phyloP scores from a whole-genome alignment of 352 stramenopile genomes.

The Halophytophthora polymorphica region DNA sequence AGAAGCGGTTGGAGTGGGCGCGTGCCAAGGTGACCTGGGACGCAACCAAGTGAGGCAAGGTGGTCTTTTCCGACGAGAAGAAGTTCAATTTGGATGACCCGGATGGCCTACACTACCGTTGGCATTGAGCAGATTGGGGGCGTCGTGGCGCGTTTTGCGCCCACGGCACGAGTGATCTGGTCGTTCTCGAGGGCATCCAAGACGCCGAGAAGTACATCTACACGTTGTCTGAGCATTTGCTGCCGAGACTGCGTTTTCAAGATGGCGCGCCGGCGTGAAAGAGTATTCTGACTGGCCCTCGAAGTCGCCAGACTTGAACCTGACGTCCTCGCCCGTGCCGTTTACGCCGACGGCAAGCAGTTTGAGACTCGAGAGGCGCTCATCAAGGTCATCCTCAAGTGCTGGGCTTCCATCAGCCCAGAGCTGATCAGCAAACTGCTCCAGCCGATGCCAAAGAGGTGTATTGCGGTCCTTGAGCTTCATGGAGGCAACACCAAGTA shows the following conservation, averaged over 20 bases:
- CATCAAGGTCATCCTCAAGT: not conserved
- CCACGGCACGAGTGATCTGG: conserved; percentile 6
- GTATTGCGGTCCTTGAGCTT: no score
- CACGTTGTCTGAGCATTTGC: no score
- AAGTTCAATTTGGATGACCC: conserved; percentile 15
- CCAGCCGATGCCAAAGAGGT: no score
- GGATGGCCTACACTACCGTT: conserved; percentile 16
- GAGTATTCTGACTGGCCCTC: conserved; percentile 4
- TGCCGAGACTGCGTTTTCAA: conserved; percentile 19
- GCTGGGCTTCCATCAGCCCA: conserved; percentile 4
- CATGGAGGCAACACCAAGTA: conserved; percentile 13
- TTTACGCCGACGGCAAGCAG: no score
- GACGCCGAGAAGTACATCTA: no score
- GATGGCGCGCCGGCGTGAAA: conserved; percentile 16
- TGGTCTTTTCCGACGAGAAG: no score
- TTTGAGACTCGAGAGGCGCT: conserved; percentile 4
- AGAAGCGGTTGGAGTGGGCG: no score
- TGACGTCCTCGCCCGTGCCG: conserved; percentile 5
- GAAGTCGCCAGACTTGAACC: conserved; percentile 12
- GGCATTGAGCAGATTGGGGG: conserved; percentile 12
- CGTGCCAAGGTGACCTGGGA: no score
- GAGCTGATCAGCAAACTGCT: conserved; percentile 3
- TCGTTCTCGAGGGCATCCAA: no score
- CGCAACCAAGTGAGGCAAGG: no score
- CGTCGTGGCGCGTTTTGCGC: conserved; percentile 9